Conservation (phyloP, 139 green algal genomes). For the Haematococcus sp. region DNA sequence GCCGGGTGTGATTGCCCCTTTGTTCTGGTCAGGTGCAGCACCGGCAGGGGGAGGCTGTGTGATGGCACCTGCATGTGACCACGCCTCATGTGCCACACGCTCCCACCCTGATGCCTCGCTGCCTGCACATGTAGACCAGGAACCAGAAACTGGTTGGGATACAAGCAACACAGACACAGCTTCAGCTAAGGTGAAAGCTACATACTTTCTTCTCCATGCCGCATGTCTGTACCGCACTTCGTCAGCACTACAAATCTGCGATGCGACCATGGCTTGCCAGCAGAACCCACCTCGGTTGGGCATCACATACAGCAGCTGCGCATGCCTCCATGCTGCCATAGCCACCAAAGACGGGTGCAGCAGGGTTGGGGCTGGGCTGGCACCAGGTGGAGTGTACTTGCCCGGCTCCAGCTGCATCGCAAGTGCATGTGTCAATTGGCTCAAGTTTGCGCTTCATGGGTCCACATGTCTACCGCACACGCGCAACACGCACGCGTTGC, state of each 20-base stretch:
- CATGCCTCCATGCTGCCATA: not conserved
- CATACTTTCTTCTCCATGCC: too few relatives aligned
- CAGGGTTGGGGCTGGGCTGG: not conserved
- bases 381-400: not conserved
- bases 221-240: too few relatives aligned
- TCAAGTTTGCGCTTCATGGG: not conserved
- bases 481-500: too few relatives aligned
- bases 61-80: not conserved
- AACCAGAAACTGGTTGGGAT: too few relatives aligned
- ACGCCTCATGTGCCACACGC: not conserved
- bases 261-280: too few relatives aligned
- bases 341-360: not conserved
- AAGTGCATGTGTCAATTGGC: not conserved
- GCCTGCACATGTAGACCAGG: conserved; percentile 8
- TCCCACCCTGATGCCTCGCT: conserved; percentile 23
- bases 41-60: not conserved
- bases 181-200: too few relatives aligned
- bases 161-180: too few relatives aligned
- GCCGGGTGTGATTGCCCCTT: too few relatives aligned
- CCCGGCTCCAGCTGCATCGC: not conserved
- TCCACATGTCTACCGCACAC: too few relatives aligned
- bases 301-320: conserved; percentile 33
- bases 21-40: not conserved
- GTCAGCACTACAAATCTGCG: too few relatives aligned
- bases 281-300: not conserved